These are phyloP conservation scores for Metschnikowia kunwiensis DNA, from an alignment of 805 yeast species.

Conservation along the genomic window DNA sequence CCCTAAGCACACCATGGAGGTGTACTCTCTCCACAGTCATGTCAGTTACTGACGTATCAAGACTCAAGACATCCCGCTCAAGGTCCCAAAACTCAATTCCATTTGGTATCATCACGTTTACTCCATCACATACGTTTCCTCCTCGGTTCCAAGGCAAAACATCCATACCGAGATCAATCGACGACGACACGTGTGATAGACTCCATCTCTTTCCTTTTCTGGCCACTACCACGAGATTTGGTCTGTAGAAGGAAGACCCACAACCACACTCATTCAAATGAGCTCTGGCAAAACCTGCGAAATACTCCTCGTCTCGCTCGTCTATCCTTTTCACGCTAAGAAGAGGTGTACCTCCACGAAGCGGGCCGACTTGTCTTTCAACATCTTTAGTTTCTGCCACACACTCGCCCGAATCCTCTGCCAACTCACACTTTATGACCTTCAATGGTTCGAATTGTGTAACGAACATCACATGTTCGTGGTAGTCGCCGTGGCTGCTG, in stretches of 20 bases:
- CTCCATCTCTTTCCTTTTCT: slow-evolving; percentile 22
- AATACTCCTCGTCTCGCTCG: slow-evolving; percentile 32
- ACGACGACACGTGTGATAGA: slow-evolving; percentile 31
- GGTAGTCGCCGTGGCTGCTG: slow-evolving; percentile 24
- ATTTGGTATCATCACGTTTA: slow-evolving; percentile 44
- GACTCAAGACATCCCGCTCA: slow-evolving; percentile 26
- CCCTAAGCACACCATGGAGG: slow-evolving; percentile 30
- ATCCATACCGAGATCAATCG: slow-evolving; percentile 31
- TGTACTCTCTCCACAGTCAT: slow-evolving; percentile 34
- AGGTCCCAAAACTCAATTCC: slow-evolving; percentile 43
- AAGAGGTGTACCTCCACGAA: slow-evolving; percentile 24
- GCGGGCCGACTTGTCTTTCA: slow-evolving; percentile 17
- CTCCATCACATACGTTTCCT: slow-evolving; percentile 26
- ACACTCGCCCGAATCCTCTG: slow-evolving; percentile 24
- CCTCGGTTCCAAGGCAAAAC: slow-evolving; percentile 30
- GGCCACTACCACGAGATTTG: slow-evolving; percentile 38
- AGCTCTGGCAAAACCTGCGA: slow-evolving; percentile 47
- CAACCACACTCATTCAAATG: slow-evolving; percentile 44
- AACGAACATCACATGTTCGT: slow-evolving; percentile 27
- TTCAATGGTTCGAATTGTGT: slow-evolving; percentile 33
- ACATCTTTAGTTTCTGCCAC: slow-evolving; percentile 6
- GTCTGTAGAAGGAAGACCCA: slow-evolving; percentile 42
- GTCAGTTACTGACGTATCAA: slow-evolving; percentile 38
- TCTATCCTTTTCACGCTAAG: slow-evolving; percentile 10
- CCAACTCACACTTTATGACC: slow-evolving; percentile 28